phyloP scores from a whole-genome alignment of 768 basidiomycete genomes.

The Galerina sulciceps region DNA sequence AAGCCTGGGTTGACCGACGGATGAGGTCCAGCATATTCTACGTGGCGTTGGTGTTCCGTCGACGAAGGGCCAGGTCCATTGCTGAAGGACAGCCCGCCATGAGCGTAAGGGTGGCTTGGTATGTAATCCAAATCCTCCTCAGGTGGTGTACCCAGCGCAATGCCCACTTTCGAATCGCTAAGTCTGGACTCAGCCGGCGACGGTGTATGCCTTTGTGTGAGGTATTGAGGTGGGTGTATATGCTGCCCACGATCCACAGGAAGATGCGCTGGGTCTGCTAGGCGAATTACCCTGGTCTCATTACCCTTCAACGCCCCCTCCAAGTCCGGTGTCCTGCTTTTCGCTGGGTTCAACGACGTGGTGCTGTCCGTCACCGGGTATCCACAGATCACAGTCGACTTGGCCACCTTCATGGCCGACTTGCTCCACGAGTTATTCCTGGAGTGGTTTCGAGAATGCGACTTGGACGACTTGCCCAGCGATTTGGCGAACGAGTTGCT shows the following conservation, averaged over 20 bases:
- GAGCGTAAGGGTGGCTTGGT: slow-evolving; percentile 54
- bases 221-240: slow-evolving; percentile 3
- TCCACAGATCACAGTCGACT: slow-evolving; percentile 34
- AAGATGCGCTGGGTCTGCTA: slow-evolving; percentile 45
- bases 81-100: slow-evolving; percentile 39
- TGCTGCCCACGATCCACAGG: slow-evolving; percentile 28
- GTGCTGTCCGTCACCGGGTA: slow-evolving; percentile 2
- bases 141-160: slow-evolving; percentile 39
- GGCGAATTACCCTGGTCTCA: slow-evolving; percentile 44
- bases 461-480: slow-evolving; percentile 35
- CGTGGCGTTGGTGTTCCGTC: slow-evolving; percentile 12
- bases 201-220: slow-evolving; percentile 16
- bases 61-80: slow-evolving; percentile 1
- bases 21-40: slow-evolving; percentile 42
- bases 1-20: slow-evolving; percentile 22
- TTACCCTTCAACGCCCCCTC: slow-evolving; percentile 44
- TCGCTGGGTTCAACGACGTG: slow-evolving; percentile 3
- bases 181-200: slow-evolving; percentile 28
- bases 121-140: slow-evolving; percentile 33
- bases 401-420: slow-evolving; percentile 44
- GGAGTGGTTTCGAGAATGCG: slow-evolving; percentile 42
- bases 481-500: slow-evolving; percentile 43
- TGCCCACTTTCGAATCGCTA: slow-evolving; percentile 38
- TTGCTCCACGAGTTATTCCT: slow-evolving; percentile 48
- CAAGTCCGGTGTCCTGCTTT: slow-evolving; percentile 25